These are phyloP conservation scores for Coemansia sp. DNA, from an alignment of 192 early-diverging fungal genomes.

Conservation along the genomic window DNA sequence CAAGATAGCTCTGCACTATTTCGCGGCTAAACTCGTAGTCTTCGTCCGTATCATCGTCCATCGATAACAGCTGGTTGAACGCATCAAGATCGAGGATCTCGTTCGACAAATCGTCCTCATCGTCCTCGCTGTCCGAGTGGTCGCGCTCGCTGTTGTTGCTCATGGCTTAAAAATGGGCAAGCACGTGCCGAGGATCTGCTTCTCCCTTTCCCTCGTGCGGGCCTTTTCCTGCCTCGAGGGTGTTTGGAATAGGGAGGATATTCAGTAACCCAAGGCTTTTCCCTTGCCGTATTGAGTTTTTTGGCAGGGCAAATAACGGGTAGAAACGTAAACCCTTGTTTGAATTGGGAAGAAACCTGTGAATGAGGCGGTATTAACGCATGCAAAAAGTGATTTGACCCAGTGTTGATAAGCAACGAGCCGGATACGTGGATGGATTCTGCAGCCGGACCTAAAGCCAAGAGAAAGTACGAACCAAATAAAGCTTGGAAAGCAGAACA, in stretches of 20 bases:
- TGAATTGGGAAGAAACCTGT: background rate
- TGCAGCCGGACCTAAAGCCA: background rate
- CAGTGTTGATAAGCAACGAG: background rate
- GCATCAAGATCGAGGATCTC: slow-evolving; percentile 75
- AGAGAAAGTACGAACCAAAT: background rate
- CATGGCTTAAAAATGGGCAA: background rate
- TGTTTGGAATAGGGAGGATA: slow-evolving; percentile 1
- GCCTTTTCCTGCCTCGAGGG: background rate
- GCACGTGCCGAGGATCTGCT: background rate
- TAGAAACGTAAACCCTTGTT: background rate
- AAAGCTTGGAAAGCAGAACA: background rate
- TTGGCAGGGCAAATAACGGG: no score
- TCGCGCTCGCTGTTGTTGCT: slow-evolving; percentile 5
- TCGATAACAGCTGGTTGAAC: slow-evolving; percentile 88
- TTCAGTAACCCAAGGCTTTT: background rate
- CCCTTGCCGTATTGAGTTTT: background rate
- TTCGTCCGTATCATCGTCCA: slow-evolving; percentile 92
- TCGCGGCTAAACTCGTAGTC: slow-evolving; percentile 74
- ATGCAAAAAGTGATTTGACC: background rate
- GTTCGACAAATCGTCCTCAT: slow-evolving; percentile 44
- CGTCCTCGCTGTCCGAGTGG: background rate
- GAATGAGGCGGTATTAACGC: background rate
- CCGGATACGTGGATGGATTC: background rate
- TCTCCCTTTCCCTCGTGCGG: background rate
- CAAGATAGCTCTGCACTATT: slow-evolving; percentile 78